phyloP scores from a whole-genome alignment of 2,329 filamentous ascomycete species.

The Pseudocercospora ulei region DNA sequence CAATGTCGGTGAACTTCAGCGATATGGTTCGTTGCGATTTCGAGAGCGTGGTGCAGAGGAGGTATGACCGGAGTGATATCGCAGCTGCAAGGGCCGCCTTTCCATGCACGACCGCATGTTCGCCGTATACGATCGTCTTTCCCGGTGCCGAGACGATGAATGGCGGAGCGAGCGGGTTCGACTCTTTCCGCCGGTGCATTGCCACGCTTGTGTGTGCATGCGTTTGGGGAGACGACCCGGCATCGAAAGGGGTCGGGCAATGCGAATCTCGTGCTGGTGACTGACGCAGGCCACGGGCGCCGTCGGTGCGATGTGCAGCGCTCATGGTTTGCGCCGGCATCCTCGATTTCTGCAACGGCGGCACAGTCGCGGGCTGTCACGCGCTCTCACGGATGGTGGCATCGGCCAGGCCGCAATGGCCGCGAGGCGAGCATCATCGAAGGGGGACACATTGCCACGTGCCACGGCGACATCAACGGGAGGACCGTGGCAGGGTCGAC shows the following conservation, averaged over 20 bases:
- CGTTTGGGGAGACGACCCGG: background rate
- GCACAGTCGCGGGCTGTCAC: background rate
- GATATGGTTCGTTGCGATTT: slow-evolving; percentile 84
- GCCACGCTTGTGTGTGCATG: slow-evolving; percentile 9
- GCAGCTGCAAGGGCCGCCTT: slow-evolving; percentile 93
- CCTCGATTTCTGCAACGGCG: background rate
- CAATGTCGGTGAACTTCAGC: slow-evolving; percentile 82
- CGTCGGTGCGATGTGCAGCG: slow-evolving; percentile 7
- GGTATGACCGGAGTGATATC: slow-evolving; percentile 89
- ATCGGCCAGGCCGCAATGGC: too few species aligned
- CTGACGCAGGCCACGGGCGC: slow-evolving; percentile 3
- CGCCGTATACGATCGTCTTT: slow-evolving; percentile 96
- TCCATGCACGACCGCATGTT: slow-evolving; percentile 95
- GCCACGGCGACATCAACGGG: too few species aligned
- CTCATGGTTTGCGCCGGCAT: slow-evolving; percentile 7
- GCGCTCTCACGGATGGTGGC: too few species aligned
- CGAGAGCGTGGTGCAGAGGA: slow-evolving; percentile 86
- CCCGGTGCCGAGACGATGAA: slow-evolving; percentile 98
- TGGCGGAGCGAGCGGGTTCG: slow-evolving; percentile 61
- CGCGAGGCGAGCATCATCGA: too few species aligned
- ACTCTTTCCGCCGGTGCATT: slow-evolving; percentile 28
- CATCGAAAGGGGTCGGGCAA: slow-evolving; percentile 4
- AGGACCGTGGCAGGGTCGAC: too few species aligned
- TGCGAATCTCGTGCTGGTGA: slow-evolving; percentile 8
- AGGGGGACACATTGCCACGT: too few species aligned